Evolutionary conservation across 306 rosid species (phyloP), one percentile per base, ranked within the genome.

Genomic region (Canavalia ensiformis): DNA sequence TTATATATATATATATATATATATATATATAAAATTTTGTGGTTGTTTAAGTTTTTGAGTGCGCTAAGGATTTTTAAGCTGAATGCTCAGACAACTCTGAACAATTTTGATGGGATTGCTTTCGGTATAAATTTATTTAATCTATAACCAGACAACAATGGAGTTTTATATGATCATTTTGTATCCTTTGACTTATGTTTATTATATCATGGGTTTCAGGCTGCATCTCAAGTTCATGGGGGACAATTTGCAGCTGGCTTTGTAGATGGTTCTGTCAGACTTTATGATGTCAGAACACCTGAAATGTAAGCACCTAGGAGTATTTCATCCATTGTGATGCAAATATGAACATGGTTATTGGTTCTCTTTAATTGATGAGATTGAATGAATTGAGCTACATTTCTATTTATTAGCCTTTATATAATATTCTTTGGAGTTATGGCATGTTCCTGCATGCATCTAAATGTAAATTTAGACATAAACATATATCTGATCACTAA

Each of bases 221-320:
- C 94, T 74, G 98, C 99, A 64, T 93, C 99, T 88, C 98, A 96
- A 78, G 97, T 96, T 77, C 95, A 96, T 5, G 97, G 98, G 54
- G 94, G 97, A 31, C 98, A 88, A 71, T 83, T 96, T 75, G 91
- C 98, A n/a, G 99, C 99, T 84, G 99, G 99, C 79, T 96, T 92
- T 83, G 58, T 86, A 42, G 99, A 96, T 66, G 98, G 98, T 80
- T 92, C 97, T 79, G 93, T 96, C 65, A 88, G 93, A 85, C 87
- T 96, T 39, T 96, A 96, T 80, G 99, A 96, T 82, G 89, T 86
- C 72, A 90, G 99, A 75, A 84, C 89, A 28, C 98, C 97, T 70
- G 97, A 92, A 57, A 81, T 83, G 99, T 96, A 88, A 92, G 99
- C 86, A 41, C 29, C 46, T 70, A 78, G 3, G 13, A 11, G 84